phyloP scores from a whole-genome alignment of 2,329 filamentous ascomycete species.

The Penicillium sp. region DNA sequence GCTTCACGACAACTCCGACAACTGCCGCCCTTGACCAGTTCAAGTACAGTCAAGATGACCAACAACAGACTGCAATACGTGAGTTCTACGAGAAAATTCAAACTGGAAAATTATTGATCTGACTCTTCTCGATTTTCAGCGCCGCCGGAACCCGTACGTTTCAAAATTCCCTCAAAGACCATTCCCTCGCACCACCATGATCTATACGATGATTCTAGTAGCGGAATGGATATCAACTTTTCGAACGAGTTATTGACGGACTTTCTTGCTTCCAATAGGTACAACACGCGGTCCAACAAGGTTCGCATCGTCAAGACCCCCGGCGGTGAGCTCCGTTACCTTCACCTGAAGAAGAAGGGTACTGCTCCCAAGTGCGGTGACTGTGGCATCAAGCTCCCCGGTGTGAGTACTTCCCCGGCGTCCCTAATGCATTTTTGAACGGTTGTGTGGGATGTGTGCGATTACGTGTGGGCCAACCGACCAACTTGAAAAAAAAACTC shows the following conservation, averaged over 20 bases:
- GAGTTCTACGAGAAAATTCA: constrained; percentile 26
- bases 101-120: constrained; percentile 27
- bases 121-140: constrained; percentile 45
- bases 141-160: constrained; percentile 77
- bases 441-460: constrained; percentile 17
- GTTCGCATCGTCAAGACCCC: constrained; percentile 95
- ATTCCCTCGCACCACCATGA: constrained; percentile 20
- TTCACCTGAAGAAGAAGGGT: constrained; percentile 99
- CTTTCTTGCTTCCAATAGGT: constrained; percentile 55
- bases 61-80: constrained; percentile 54
- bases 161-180: constrained; percentile 15
- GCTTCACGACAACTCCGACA: constrained; percentile 40
- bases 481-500: constrained; percentile 13
- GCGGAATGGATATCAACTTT: constrained; percentile 3
- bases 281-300: constrained; percentile 98
- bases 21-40: constrained; percentile 46
- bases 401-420: constrained; percentile 67
- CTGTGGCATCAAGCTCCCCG: constrained; percentile 95
- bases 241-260: constrained; percentile 34
- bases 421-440: constrained; percentile 11
- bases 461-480: constrained; percentile 15
- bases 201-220: constrained; percentile 18
- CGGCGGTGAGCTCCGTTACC: constrained; percentile 89
- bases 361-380: constrained; percentile 99
- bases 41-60: constrained; percentile 51